Evolutionary conservation across 257 asterid species (phyloP).

Genomic region (Nicotiana undulata): DNA sequence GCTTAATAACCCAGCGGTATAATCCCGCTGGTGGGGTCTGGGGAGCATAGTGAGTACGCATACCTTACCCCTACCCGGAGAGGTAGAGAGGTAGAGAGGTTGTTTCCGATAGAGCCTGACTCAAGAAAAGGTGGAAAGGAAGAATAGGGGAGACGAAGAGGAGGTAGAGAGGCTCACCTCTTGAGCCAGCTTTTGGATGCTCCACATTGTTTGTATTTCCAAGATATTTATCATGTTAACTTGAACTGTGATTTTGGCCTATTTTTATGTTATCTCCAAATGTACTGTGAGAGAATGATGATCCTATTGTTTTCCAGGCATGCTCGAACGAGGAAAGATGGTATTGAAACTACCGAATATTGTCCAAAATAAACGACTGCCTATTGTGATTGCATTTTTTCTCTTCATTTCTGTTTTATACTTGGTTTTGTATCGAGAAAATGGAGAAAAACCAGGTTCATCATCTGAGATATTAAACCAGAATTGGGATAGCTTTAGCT

Average conservation of each 20-base stretch:
- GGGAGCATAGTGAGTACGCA: no score
- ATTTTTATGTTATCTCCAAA: neutral
- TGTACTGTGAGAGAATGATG: neutral
- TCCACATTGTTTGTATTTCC: neutral
- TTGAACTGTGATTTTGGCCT: neutral
- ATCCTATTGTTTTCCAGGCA: constrained; percentile 27
- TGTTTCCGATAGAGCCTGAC: no score
- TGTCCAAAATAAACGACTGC: constrained; percentile 23
- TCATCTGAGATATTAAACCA: constrained; percentile 25
- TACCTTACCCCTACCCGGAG: no score
- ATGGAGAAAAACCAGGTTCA: constrained; percentile 22
- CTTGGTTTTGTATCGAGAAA: constrained; percentile 33
- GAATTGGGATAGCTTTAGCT: constrained; percentile 49
- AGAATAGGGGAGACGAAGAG: no score
- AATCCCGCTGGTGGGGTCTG: no score
- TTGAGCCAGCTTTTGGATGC: neutral
- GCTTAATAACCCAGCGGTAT: no score
- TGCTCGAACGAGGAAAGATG: constrained; percentile 40
- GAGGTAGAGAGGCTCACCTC: no score
- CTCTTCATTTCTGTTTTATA: constrained; percentile 29
- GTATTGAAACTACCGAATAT: constrained; percentile 33
- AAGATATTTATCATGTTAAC: neutral
- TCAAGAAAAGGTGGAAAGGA: no score
- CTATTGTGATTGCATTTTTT: constrained; percentile 28
- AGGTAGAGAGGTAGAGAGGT: no score